phyloP scores from a whole-genome alignment of 345 rosid species.

The Hibiscus syriacus region DNA sequence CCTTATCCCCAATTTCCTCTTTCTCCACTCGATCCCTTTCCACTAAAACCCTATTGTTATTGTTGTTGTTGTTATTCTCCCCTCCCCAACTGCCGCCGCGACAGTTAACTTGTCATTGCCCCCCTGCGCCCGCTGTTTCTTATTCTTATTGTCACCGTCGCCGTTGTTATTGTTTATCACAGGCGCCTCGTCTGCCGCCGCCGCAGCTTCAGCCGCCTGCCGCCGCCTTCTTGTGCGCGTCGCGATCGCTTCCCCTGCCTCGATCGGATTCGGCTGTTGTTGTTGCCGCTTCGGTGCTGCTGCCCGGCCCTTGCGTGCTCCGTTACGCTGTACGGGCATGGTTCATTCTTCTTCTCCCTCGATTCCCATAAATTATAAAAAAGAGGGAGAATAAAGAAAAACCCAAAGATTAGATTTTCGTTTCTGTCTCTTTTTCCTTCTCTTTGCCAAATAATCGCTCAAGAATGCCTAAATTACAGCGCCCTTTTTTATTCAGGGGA shows the following conservation, averaged over 20 bases:
- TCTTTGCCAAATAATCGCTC: conserved; percentile 14
- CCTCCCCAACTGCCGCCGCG: conserved; percentile 15
- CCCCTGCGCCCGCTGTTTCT: conserved; percentile 6
- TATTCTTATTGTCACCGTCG: conserved; percentile 3
- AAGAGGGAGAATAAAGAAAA: background rate
- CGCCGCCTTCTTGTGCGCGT: conserved; percentile 50
- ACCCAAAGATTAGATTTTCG: background rate
- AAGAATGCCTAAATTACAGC: background rate
- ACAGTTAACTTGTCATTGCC: conserved; percentile 25
- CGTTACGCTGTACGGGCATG: conserved; percentile 67
- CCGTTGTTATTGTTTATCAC: background rate
- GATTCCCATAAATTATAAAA: conserved; percentile 16
- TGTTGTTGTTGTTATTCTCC: background rate
- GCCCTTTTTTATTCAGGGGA: background rate
- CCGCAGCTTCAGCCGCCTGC: conserved; percentile 42
- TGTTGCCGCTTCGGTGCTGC: conserved; percentile 14
- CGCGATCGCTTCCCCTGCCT: conserved; percentile 44
- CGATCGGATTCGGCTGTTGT: conserved; percentile 18
- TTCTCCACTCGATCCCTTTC: conserved; percentile 10
- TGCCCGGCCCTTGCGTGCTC: conserved; percentile 51
- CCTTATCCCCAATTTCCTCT: conserved; percentile 41
- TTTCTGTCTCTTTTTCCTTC: no score
- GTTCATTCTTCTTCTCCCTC: conserved; percentile 41
- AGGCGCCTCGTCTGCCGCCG: conserved; percentile 7
- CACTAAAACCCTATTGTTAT: conserved; percentile 9